A percentile compares a stretch with the other conserved stretches of the same genome.
Conservation (phyloP, 805 yeast species). For the Kockiozyma suomiensis region DNA sequence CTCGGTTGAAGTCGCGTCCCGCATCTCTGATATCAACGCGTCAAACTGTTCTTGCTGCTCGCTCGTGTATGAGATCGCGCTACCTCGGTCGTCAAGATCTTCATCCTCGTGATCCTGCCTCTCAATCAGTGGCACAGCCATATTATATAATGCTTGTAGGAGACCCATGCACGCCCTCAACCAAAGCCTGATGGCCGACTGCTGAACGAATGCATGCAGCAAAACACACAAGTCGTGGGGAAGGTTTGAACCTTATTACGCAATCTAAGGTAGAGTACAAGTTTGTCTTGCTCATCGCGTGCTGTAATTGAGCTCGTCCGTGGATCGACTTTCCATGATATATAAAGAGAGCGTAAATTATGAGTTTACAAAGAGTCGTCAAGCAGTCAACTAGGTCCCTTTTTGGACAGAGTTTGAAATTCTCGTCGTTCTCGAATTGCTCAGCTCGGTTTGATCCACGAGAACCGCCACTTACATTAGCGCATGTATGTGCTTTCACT, state of each 20-base stretch:
- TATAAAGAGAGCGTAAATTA: not conserved
- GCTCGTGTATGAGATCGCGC: not conserved
- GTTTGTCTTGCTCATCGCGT: not conserved
- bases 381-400: not conserved
- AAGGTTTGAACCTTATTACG: not conserved
- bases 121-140: not conserved
- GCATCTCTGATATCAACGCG: slow-evolving; percentile 1
- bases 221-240: not conserved
- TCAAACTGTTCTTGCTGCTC: slow-evolving; percentile 1
- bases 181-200: not conserved
- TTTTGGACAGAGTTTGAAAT: not conserved
- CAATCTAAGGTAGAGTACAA: not conserved
- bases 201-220: not conserved
- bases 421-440: not conserved
- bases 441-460: not conserved
- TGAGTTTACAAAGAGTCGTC: not conserved
- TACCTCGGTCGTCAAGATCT: not conserved
- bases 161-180: not conserved
- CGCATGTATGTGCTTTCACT: slow-evolving; percentile 12
- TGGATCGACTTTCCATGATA: too few relatives aligned
- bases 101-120: not conserved
- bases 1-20: not conserved
- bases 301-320: too few relatives aligned
- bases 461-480: slow-evolving; percentile 16
- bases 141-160: not conserved